Evolutionary conservation across 2,329 filamentous ascomycete species (phyloP).

Genomic region (Rhynchosporium graminicola): DNA sequence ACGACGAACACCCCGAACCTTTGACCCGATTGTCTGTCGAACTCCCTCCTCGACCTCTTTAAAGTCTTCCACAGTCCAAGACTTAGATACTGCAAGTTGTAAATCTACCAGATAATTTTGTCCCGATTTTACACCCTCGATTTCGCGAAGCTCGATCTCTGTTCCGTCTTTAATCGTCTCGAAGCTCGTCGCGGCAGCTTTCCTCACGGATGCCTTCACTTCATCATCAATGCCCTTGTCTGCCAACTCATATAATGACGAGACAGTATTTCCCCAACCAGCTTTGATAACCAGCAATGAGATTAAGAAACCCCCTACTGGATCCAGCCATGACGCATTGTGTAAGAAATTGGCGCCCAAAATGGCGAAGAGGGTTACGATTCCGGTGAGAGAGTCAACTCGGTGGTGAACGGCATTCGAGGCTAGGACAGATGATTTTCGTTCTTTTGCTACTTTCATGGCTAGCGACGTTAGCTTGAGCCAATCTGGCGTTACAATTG

Average conservation of each 20-base stretch:
- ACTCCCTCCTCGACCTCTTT: slow-evolving; percentile 72
- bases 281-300: slow-evolving; percentile 92
- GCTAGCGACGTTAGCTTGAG: slow-evolving; percentile 52
- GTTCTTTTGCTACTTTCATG: slow-evolving; percentile 92
- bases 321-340: slow-evolving; percentile 89
- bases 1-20: slow-evolving; percentile 80
- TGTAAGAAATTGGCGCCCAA: slow-evolving; percentile 83
- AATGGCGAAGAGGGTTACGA: slow-evolving; percentile 88
- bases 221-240: slow-evolving; percentile 88
- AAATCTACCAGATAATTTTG: slow-evolving; percentile 95
- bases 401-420: slow-evolving; percentile 97
- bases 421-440: slow-evolving; percentile 92
- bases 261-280: slow-evolving; percentile 80
- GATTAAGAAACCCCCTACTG: slow-evolving; percentile 88
- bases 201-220: slow-evolving; percentile 70
- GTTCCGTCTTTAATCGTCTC: slow-evolving; percentile 53
- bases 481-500: not conserved
- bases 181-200: slow-evolving; percentile 63
- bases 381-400: slow-evolving; percentile 91
- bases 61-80: slow-evolving; percentile 74
- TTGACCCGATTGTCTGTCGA: slow-evolving; percentile 69
- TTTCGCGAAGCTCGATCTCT: slow-evolving; percentile 69
- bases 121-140: slow-evolving; percentile 91
- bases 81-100: slow-evolving; percentile 75
- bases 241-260: slow-evolving; percentile 84